Evolutionary conservation across 2,329 filamentous ascomycete species (phyloP), one percentile per base, ranked within the genome.

Genomic region (Aspergillus aculeatinus): DNA sequence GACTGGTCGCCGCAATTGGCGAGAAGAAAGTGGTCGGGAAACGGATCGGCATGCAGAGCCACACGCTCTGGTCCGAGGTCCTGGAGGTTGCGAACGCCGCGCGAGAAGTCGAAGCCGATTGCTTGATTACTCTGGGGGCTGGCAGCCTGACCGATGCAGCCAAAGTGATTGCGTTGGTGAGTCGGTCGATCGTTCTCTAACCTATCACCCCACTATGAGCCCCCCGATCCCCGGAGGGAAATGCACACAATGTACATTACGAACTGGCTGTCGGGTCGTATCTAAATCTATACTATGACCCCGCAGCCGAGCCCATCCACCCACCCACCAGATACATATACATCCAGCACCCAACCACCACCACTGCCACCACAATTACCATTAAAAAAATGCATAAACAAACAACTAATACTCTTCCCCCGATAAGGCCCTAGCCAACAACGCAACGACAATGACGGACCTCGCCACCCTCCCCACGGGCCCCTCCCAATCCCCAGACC

Each of bases 61-160:
- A 86, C 66, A 85, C 82, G 2, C 76, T 80, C 4, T 85, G 81
- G 77, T 77, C 78, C 1, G 81, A 86, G 60, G 77, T 85, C 6
- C 65, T 85, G 0, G 76, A 81, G 48, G 76, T 84, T 27, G 74
- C 78, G 1, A 65, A 72, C 0, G 80, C 83, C 23, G 76, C 76
- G 1, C 67, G 72, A 5, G 62, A 65, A 0, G 66, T 65, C 7
- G 57, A 76, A 4, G 77, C 77, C 0, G 83, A 87, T 71, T 76
- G 81, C 47, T 67, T 87, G 5, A 68, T 86, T 11, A 86, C 83
- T 0, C 68, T 86, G 2, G 83, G 85, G 3, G 83, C 77, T 0
- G 83, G 84, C 0, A 83, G 80, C 51, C 67, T 86, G n/a, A 85
- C 82, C 0, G 83, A 86, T 66, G 82, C 75, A 0, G 83, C 83